phyloP scores from a whole-genome alignment of 2,329 filamentous ascomycete species.

The Ophiosphaerella herpotricha region DNA sequence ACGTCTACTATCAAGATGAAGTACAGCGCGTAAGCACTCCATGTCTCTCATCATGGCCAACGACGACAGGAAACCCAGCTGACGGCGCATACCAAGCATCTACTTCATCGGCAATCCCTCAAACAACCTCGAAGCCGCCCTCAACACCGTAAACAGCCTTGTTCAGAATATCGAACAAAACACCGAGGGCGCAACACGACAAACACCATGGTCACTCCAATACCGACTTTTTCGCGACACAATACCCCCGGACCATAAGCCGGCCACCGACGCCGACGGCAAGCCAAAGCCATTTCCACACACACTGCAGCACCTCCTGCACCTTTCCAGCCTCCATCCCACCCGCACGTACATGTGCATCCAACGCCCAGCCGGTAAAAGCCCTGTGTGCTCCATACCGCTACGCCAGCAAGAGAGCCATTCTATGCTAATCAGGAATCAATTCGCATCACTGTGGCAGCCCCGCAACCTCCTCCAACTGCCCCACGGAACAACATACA shows the following conservation, averaged over 20 bases:
- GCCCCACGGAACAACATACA: slow-evolving; percentile 26
- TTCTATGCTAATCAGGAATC: slow-evolving; percentile 19
- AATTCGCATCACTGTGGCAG: slow-evolving; percentile 34
- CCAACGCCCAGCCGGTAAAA: slow-evolving; percentile 17
- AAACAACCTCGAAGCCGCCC: slow-evolving; percentile 27
- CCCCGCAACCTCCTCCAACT: slow-evolving; percentile 29
- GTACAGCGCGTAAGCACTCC: slow-evolving; percentile 22
- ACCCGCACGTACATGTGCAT: slow-evolving; percentile 30
- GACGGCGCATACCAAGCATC: slow-evolving; percentile 20
- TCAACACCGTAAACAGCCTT: slow-evolving; percentile 25
- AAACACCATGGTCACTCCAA: slow-evolving; percentile 33
- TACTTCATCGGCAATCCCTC: slow-evolving; percentile 40
- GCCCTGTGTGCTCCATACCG: slow-evolving; percentile 30
- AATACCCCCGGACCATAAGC: slow-evolving; percentile 19
- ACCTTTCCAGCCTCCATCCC: slow-evolving; percentile 26
- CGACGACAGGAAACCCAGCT: not conserved
- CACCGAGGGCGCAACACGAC: slow-evolving; percentile 26
- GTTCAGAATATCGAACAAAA: slow-evolving; percentile 33
- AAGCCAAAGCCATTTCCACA: slow-evolving; percentile 21
- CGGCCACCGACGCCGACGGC: slow-evolving; percentile 14
- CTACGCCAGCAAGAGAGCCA: slow-evolving; percentile 27
- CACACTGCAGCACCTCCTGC: slow-evolving; percentile 38
- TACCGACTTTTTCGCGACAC: slow-evolving; percentile 42
- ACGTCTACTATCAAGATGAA: slow-evolving; percentile 13
- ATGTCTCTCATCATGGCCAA: not conserved